These are phyloP conservation scores for Nymphaea thermarum DNA, from an alignment of 164 flowering plant genomes.

Conservation along the genomic window DNA sequence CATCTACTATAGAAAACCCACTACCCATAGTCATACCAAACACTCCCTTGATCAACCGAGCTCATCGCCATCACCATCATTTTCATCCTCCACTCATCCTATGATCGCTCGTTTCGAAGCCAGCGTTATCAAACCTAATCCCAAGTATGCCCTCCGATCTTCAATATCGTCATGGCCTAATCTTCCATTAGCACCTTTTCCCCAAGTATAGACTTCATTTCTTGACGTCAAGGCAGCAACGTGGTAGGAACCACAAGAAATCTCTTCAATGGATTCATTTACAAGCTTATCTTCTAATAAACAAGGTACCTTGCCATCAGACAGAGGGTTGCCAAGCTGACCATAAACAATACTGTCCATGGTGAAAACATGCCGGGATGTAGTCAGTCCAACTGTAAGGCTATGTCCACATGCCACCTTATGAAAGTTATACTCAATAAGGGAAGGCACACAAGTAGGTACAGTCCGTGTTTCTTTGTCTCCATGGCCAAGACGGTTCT, in stretches of 20 bases:
- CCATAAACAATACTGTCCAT: constrained; percentile 33
- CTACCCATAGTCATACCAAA: too few species aligned
- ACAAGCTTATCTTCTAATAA: constrained; percentile 20
- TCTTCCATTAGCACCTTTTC: constrained; percentile 82
- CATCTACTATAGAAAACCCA: too few species aligned
- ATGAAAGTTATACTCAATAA: constrained; percentile 29
- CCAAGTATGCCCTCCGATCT: too few species aligned
- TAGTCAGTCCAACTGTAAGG: constrained; percentile 26
- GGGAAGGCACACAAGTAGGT: constrained; percentile 30
- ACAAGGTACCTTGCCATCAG: constrained; percentile 31
- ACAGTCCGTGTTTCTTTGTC: constrained; percentile 25
- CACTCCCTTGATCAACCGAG: too few species aligned
- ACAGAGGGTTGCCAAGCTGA: constrained; percentile 26
- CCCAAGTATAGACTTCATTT: constrained; percentile 82
- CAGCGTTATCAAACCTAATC: too few species aligned
- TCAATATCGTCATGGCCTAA: constrained; percentile 75
- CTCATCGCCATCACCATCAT: too few species aligned
- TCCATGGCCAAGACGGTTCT: constrained; percentile 32
- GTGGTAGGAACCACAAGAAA: constrained; percentile 75
- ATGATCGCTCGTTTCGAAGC: too few species aligned
- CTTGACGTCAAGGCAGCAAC: constrained; percentile 56
- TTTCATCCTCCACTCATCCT: too few species aligned
- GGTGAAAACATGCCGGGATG: constrained; percentile 26
- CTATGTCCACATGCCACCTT: constrained; percentile 32
- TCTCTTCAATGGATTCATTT: constrained; percentile 34